Conservation (phyloP, 345 rosid species). For the Boechera stricta region DNA sequence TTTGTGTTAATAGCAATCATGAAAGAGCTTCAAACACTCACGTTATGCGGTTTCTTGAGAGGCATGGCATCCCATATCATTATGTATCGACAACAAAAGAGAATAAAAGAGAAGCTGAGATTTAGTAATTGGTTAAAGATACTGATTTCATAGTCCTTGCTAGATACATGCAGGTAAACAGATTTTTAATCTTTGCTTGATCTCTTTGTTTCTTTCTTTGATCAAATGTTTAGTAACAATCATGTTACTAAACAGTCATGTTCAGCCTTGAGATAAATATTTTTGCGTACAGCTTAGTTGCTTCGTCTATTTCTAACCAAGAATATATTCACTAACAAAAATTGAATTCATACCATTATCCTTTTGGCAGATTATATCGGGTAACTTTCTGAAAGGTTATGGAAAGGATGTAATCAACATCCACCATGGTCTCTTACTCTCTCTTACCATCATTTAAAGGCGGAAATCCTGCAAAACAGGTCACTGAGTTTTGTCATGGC, state of each 20-base stretch:
- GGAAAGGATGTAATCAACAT: constrained; percentile 92
- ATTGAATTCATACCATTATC: neutral
- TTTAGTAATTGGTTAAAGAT: constrained; percentile 72
- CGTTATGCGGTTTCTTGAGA: constrained; percentile 79
- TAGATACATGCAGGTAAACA: constrained; percentile 86
- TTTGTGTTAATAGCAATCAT: constrained; percentile 68
- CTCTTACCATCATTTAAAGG: constrained; percentile 86
- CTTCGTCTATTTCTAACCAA: neutral
- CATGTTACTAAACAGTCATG: neutral
- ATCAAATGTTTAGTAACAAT: neutral
- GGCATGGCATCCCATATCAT: constrained; percentile 87
- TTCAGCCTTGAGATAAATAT: neutral
- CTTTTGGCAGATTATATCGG: constrained; percentile 66
- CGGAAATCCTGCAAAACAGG: constrained; percentile 85
- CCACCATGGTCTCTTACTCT: constrained; percentile 78
- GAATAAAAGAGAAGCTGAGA: constrained; percentile 76
- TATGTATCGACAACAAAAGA: constrained; percentile 58
- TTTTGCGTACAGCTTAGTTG: neutral
- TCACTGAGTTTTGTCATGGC: constrained; percentile 21
- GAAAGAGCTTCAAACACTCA: constrained; percentile 87
- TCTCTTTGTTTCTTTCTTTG: neutral
- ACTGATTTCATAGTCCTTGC: constrained; percentile 74
- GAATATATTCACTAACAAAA: neutral
- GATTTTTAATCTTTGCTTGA: neutral
- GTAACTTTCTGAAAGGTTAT: constrained; percentile 65